A percentile compares a stretch with the other conserved stretches of the same genome.
phyloP scores from a whole-genome alignment of 176 grass and related monocot species.

The Luzula sylvatica region DNA sequence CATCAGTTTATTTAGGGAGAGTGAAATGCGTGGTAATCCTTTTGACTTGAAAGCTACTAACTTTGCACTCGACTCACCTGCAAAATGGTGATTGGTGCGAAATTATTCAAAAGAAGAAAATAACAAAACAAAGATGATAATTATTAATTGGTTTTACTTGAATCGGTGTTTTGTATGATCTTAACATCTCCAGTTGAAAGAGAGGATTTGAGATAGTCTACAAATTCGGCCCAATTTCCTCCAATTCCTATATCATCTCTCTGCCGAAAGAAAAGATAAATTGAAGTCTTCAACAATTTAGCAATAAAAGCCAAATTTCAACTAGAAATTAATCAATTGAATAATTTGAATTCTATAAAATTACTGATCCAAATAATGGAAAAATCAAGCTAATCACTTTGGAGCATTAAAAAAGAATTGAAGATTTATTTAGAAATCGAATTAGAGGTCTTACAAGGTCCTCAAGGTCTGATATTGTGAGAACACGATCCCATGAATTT shows the following conservation, averaged over 20 bases:
- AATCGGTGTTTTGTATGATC: conserved; percentile 17
- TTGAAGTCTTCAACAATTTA: background rate
- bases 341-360: background rate
- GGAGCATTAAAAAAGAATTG: background rate
- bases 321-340: background rate
- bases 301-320: background rate
- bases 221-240: conserved; percentile 69
- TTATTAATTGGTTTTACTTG: conserved; percentile 3
- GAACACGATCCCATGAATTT: conserved; percentile 41
- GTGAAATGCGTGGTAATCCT: conserved; percentile 66
- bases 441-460: conserved; percentile 42
- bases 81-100: background rate
- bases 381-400: background rate
- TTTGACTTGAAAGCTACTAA: conserved; percentile 75
- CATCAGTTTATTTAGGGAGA: conserved; percentile 40
- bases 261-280: conserved; percentile 18
- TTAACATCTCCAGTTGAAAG: conserved; percentile 49
- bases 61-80: conserved; percentile 27
- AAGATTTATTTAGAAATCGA: background rate
- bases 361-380: no score
- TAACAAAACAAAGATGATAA: background rate
- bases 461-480: conserved; percentile 48
- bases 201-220: conserved; percentile 63
- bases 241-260: conserved; percentile 81
- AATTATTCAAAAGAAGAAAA: no score